Evolutionary conservation across 805 yeast species (phyloP), one percentile per base, ranked within the genome.

Genomic region (Saccharomycopsis amapae): DNA sequence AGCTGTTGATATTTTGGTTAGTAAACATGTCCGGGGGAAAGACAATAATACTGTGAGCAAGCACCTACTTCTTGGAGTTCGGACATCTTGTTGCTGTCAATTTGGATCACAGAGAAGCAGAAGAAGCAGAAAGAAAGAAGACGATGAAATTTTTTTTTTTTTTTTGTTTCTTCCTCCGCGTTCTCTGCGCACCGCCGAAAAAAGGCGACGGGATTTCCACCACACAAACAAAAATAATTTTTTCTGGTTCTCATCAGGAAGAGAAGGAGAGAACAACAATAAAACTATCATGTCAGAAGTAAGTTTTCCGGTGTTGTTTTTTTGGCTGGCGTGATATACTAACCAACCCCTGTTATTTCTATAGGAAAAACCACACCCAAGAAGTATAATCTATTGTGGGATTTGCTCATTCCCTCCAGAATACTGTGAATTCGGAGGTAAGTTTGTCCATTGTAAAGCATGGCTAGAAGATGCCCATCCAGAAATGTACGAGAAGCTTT

Each of bases 351-450:
- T 12, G 31, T 38, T 22, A 38, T 25, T 10, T 19, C 20, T 4
- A 2, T 5, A 42, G 40, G 38, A 40, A 30, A 45, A 40, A 44
- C 43, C 22, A 7, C 51, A 53, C 48, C 62, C 72, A 28, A 66
- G 60, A 53, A 58, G 61, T 20, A 75, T 80, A 18, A 58, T 73
- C 13, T 86, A 86, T 65, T 86, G 96, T 61, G 87, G 78, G 4
- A 75, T 85, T 12, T 86, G 96, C 61, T 66, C 86, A 1, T 80
- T 75, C 59, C 95, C 96, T n/a, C 86, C 86, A 3, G 96, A 79
- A 48, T 89, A 80, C 66, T 89, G 97, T 67, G 97, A 90, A 61
- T 89, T 89, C 60, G 93, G 95, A 10, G 85, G 83, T 38, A 67
- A 79, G 23, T 72, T 85, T 63, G 81, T 80, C 59, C 78, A 85